Evolutionary conservation across 2,329 filamentous ascomycete genomes (phyloP).

Genomic region (Aspergillus vadensis): DNA sequence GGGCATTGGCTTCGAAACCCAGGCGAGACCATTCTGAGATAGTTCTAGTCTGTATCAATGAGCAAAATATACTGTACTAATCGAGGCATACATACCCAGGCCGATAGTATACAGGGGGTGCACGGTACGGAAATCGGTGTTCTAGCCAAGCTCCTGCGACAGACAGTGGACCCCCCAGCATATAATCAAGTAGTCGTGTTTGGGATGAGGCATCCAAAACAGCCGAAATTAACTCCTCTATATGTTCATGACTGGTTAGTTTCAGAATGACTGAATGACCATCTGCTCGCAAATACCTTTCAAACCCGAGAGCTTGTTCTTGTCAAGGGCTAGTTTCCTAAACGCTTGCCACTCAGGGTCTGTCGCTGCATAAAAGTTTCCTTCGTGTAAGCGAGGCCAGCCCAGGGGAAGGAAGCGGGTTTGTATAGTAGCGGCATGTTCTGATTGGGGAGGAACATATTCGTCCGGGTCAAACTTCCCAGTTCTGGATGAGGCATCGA

Average conservation of each 20-base stretch:
- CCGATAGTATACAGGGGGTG: slow-evolving; percentile 62
- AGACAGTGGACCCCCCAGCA: slow-evolving; percentile 53
- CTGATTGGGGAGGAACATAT: neutral
- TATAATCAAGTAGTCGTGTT: slow-evolving; percentile 47
- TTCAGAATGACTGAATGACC: neutral
- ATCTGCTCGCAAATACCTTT: slow-evolving; percentile 38
- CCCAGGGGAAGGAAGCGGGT: slow-evolving; percentile 64
- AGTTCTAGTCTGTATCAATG: slow-evolving; percentile 31
- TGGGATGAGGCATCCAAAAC: slow-evolving; percentile 47
- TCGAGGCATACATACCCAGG: slow-evolving; percentile 55
- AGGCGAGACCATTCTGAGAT: slow-evolving; percentile 27
- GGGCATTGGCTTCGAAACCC: slow-evolving; percentile 31
- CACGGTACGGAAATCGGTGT: slow-evolving; percentile 59
- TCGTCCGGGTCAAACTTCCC: neutral
- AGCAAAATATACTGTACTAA: slow-evolving; percentile 7
- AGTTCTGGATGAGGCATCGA: neutral
- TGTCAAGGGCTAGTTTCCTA: slow-evolving; percentile 59
- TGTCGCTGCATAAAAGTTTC: slow-evolving; percentile 33
- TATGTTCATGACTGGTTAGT: slow-evolving; percentile 13
- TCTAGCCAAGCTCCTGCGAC: slow-evolving; percentile 62
- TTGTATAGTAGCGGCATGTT: slow-evolving; percentile 44
- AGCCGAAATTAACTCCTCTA: slow-evolving; percentile 52
- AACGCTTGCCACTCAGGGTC: slow-evolving; percentile 68
- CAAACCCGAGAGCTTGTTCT: slow-evolving; percentile 51
- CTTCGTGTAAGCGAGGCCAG: slow-evolving; percentile 43